Conservation (phyloP, 306 rosid genomes). For the Cyamopsis tetragonoloba region DNA sequence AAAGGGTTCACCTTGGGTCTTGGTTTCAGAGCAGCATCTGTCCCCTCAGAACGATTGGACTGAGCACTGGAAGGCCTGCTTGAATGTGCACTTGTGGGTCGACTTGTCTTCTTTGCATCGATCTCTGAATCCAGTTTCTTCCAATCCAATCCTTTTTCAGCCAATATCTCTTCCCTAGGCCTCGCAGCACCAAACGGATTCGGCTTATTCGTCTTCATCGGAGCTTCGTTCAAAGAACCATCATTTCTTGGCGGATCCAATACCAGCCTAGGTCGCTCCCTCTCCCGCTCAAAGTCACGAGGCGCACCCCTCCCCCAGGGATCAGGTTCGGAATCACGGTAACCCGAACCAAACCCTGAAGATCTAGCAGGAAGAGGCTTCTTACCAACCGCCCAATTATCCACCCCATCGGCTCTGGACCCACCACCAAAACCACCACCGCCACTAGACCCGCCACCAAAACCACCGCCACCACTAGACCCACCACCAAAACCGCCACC, state of each 20-base stretch:
- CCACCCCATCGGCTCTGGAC: constrained; percentile 81
- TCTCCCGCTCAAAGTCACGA: constrained; percentile 27
- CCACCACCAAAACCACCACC: constrained; percentile 47
- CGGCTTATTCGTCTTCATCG: constrained; percentile 55
- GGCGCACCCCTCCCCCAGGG: constrained; percentile 64
- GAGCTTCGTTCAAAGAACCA: constrained; percentile 37
- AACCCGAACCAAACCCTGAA: constrained; percentile 68
- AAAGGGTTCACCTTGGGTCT: constrained; percentile 85
- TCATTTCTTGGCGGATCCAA: constrained; percentile 66
- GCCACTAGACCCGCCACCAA: not conserved
- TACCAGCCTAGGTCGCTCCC: constrained; percentile 72
- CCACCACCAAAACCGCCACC: constrained; percentile 20
- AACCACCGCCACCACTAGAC: not conserved
- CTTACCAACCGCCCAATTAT: constrained; percentile 73
- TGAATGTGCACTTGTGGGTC: constrained; percentile 84
- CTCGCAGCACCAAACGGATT: constrained; percentile 85
- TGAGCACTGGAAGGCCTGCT: constrained; percentile 95
- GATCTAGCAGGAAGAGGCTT: constrained; percentile 56
- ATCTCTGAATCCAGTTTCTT: constrained; percentile 78
- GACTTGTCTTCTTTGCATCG: constrained; percentile 78
- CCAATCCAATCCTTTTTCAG: constrained; percentile 93
- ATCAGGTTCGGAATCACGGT: constrained; percentile 64
- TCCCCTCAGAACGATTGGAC: constrained; percentile 78
- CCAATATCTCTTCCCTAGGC: constrained; percentile 93
- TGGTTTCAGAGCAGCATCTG: constrained; percentile 49